Percentiles rank a stretch among this genome's conserved stretches.
These are phyloP conservation scores for Polytrichum formosum DNA, from an alignment of 225 moss, liverwort and hornwort genomes.

Conservation along the genomic window DNA sequence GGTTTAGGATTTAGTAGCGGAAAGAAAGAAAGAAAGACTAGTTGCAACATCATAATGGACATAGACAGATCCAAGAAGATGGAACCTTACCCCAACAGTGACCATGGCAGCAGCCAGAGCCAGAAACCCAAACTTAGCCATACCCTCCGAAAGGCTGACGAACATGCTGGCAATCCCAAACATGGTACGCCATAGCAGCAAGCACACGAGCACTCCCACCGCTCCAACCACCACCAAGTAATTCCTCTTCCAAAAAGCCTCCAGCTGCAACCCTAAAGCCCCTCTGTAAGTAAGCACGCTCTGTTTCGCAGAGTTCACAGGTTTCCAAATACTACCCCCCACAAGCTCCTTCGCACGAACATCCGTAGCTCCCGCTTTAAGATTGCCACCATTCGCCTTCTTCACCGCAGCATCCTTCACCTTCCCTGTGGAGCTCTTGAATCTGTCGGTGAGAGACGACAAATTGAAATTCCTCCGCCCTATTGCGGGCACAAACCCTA, in stretches of 20 bases:
- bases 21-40: too few relatives aligned
- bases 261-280: slow-evolving; percentile 79
- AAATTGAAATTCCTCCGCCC: slow-evolving; percentile 27
- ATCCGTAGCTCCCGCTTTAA: slow-evolving; percentile 15
- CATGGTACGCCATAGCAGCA: slow-evolving; percentile 92
- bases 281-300: slow-evolving; percentile 54
- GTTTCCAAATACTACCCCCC: slow-evolving; percentile 27
- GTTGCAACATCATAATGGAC: too few relatives aligned
- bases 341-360: slow-evolving; percentile 7
- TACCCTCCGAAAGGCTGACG: slow-evolving; percentile 86
- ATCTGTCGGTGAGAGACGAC: slow-evolving; percentile 28
- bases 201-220: slow-evolving; percentile 64
- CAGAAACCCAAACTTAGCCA: slow-evolving; percentile 97
- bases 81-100: slow-evolving; percentile 54
- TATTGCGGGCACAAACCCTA: slow-evolving; percentile 13
- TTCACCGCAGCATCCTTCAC: slow-evolving; percentile 24
- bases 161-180: slow-evolving; percentile 94
- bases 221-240: slow-evolving; percentile 72
- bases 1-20: too few relatives aligned
- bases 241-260: slow-evolving; percentile 97
- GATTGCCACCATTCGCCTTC: slow-evolving; percentile 1
- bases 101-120: slow-evolving; percentile 93
- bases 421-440: slow-evolving; percentile 36
- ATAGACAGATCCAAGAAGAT: neutral
- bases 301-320: slow-evolving; percentile 36